Base-by-base conservation (phyloP, 2,329 filamentous ascomycete genomes). In the Phyllosticta paracitricarpa region DNA sequence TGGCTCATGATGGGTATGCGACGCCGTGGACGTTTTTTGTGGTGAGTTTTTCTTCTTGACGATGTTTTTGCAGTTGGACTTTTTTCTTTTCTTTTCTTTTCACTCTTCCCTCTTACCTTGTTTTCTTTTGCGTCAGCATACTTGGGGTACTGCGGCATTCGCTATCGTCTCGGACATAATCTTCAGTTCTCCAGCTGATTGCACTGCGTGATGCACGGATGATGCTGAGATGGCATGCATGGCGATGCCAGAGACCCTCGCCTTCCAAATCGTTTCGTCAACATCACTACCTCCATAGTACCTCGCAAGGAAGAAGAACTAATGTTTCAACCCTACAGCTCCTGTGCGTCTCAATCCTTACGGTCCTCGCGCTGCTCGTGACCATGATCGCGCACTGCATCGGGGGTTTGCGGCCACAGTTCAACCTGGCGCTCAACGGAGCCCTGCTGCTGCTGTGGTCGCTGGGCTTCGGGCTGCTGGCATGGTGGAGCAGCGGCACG, bases 11-110 rank as follows among this genome's bases (percentile, higher is more conserved):
- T 63, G 71, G 78, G 56, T 82, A 78, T 71, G 76, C 75, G 54
- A 72, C 82, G 3, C 83, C 83, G 0, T 85, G 81, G 79, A 82
- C 82, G 2, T 85, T 85, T 67, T 75, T 85, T 19, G 71, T 84
- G 63, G 82, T 85, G 76, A 64, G 77, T 66, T 48, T 60, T 54
- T 17, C 22, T 6, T 1, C 28, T 30, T 30, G 3, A 8, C 19
- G 17, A 48, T 4, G 3, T 53, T 17, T n/a, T 17, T 48, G 33
- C 10, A 14, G 17, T 48, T 17, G 6, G 40, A n/a, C 7, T 25
- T 24, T 17, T 12, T 12, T 54, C 14, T 25, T 12, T 26, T 22
- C 19, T 14, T 14, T 54, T 2, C 53, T 48, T 7, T 48, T 17
- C n/a, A 4, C 40, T n/a, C 3, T 40, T 40, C 6, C 30, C 6